A percentile compares a stretch with the other conserved stretches of the same genome.
Conservation (phyloP, 2,329 filamentous ascomycete species). For the Davidsoniella neocaledoniae region DNA sequence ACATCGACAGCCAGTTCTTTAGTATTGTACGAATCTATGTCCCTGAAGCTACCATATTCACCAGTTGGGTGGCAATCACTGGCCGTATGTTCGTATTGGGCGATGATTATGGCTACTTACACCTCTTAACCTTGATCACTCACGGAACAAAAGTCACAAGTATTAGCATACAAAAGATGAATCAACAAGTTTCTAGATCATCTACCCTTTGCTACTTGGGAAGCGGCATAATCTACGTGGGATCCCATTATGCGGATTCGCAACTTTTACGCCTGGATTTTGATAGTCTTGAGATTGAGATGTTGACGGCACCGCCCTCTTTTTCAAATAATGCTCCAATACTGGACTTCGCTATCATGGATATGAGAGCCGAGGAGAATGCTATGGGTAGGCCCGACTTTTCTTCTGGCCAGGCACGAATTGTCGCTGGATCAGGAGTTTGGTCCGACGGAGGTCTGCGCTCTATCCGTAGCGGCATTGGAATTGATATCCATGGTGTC, state of each 20-base stretch:
- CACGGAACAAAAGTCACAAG: conserved; percentile 49
- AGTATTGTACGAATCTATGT: conserved; percentile 48
- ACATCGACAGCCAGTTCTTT: conserved; percentile 64
- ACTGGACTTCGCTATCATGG: conserved; percentile 89
- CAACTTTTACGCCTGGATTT: conserved; percentile 52
- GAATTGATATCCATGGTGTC: conserved; percentile 71
- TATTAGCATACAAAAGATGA: conserved; percentile 53
- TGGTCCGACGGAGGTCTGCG: conserved; percentile 77
- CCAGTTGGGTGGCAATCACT: conserved; percentile 81
- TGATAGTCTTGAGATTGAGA: conserved; percentile 30
- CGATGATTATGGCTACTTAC: conserved; percentile 77
- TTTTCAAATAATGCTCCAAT: conserved; percentile 69
- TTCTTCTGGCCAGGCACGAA: conserved; percentile 81
- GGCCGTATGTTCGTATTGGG: conserved; percentile 70
- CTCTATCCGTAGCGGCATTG: conserved; percentile 85
- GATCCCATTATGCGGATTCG: conserved; percentile 83
- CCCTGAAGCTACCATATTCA: conserved; percentile 64
- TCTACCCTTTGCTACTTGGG: conserved; percentile 65
- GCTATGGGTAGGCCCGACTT: conserved; percentile 48
- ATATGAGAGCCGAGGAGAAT: conserved; percentile 55
- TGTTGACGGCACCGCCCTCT: conserved; percentile 52
- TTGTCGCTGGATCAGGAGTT: conserved; percentile 84
- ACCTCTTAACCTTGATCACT: conserved; percentile 65
- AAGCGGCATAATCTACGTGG: conserved; percentile 60
- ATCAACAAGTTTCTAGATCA: conserved; percentile 49